Base-by-base conservation (phyloP, 2,329 filamentous ascomycete genomes). In the Epicoccum sorghinum region DNA sequence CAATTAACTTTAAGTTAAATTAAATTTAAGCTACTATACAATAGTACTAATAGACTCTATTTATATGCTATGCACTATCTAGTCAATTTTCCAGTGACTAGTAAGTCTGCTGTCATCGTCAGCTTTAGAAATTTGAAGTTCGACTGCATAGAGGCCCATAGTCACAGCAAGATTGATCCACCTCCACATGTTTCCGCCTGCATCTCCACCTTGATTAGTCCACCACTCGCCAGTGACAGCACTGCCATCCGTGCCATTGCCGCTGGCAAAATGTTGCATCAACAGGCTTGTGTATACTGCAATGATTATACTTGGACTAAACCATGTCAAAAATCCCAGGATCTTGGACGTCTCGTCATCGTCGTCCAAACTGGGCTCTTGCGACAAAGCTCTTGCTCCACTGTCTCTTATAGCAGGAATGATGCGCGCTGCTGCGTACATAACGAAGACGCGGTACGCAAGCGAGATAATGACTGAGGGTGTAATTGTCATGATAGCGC, bases 381-480 rank as follows among this genome's bases (percentile, higher is more conserved):
- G 87, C 65, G 92, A 89, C 32, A 97, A 80, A 5, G 89, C 91
- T 58, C 87, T 83, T 3, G 91, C 91, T 13, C 93, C 93, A 23
- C 89, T 89, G 71, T 96, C 91, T 39, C 91, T 87, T 10, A 99
- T 88, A 1, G 93, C 93, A 0, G 95, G 95, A 52, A 99, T 97
- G 73, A 99, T 98, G 52, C 93, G 88, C 4, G 93, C 96, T 22
- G 93, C 93, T 54, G 91, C 91, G 76, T 98, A 98, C 72, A 98
- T 91, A 48, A 98, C 95, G 62, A 96, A 90, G 36, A 96, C 88
- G 46, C 95, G 90, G 75, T 97, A 99, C 27, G 91, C 87, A 38
- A 99, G 85, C 1, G 93, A 97, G 61, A 98, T 96, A 76, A 99
- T 89, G 58, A 98, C 93, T 0, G 91, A 96, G 0, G 95, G 92